Base-by-base conservation (phyloP, 2,329 filamentous ascomycete species). In the Epichloe coenophiala region DNA sequence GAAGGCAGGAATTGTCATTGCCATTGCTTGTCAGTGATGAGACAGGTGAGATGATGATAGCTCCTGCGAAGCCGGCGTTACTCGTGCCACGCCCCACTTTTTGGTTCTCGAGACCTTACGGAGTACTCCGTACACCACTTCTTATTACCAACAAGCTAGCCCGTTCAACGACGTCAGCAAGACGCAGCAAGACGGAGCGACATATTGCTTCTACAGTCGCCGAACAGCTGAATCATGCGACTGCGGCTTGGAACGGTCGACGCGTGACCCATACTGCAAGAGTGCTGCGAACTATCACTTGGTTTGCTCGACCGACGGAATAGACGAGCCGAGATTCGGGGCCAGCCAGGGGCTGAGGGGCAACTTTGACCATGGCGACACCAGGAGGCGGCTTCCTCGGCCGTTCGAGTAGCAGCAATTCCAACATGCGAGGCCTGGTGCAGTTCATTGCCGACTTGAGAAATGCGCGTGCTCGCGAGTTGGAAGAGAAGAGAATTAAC, bases 401-500 rank as follows among this genome's bases (percentile, higher is more conserved):
- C 72, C 79, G 81, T 57, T 83, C 80, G 58, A 80, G 71, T 61
- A 80, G 71, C 60, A 80, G 73, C 65, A 83, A 78, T 65, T 74
- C 80, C 40, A 83, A 83, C 63, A 84, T 84, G 81, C 78, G 81
- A 59, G 91, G 93, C 31, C 75, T 98, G 59, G 93, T 98, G 45
- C 94, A 96, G 66, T 98, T 98, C 72, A 98, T 98, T 66, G 93
- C 93, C 55, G 93, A 98, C 67, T 69, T 98, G 62, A 78, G 93
- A 65, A 98, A 98, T 68, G 93, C 93, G 49, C 80, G 93, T 67
- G 93, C 94, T 45, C 81, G 94, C 55, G 93, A 98, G 67, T 73
- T 98, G 56, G 93, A 98, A 68, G 93, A 98, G 75, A 98, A 98
- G 77, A 81, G 93, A 65, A 97, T 98, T 73, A 98, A 98, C 70